Conservation (phyloP, 176 grass and related monocot species). For the Rhynchospora breviuscula region DNA sequence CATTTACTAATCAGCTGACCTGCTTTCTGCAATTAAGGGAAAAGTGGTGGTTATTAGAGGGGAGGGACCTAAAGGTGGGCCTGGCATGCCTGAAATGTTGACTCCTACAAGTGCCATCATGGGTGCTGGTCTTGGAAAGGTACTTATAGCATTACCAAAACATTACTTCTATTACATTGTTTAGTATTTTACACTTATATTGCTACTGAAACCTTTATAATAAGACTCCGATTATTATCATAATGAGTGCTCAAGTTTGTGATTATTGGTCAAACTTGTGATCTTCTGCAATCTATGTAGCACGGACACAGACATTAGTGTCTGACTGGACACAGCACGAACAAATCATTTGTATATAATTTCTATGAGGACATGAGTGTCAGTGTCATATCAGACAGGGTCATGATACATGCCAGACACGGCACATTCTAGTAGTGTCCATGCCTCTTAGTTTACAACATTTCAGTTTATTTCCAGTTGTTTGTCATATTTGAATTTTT, state of each 20-base stretch:
- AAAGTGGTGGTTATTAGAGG: conserved; percentile 90
- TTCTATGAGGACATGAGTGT: too few relatives aligned
- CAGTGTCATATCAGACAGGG: too few relatives aligned
- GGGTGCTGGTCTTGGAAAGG: conserved; percentile 98
- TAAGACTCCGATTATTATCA: background rate
- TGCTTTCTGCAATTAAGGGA: conserved; percentile 30
- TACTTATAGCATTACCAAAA: background rate
- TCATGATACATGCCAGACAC: too few relatives aligned
- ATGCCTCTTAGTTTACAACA: background rate
- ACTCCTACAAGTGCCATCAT: conserved; percentile 98
- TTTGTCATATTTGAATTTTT: background rate
- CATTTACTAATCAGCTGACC: conserved; percentile 24
- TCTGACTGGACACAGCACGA: too few relatives aligned
- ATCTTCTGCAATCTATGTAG: background rate
- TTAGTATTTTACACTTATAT: background rate
- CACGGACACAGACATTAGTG: too few relatives aligned
- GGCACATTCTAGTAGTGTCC: too few relatives aligned
- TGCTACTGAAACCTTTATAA: background rate
- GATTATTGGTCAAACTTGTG: background rate
- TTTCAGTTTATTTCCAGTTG: background rate
- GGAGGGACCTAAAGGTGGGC: conserved; percentile 92
- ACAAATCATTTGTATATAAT: too few relatives aligned
- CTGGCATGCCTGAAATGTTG: conserved; percentile 99
- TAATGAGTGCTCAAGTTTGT: background rate
- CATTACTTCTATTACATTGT: background rate